Percentiles rank a stretch among this genome's conserved stretches.
Conservation (phyloP, 352 stramenopile species). For the Plasmopara muralis region DNA sequence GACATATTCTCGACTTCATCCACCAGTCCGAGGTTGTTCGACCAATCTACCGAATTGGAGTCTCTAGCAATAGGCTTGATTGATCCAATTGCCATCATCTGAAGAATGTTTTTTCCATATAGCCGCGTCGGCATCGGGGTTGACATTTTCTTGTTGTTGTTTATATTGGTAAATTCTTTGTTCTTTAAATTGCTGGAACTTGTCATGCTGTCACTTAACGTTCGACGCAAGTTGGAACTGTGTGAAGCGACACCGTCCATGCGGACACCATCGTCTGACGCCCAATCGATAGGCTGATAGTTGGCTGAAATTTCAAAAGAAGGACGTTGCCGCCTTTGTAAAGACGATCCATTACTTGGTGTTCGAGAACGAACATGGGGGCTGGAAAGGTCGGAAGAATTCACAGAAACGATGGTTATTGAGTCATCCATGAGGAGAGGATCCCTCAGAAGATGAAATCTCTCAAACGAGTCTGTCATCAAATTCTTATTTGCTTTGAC, state of each 20-base stretch:
- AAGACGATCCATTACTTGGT: neutral
- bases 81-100: constrained; percentile 41
- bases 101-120: constrained; percentile 57
- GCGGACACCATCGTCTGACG: constrained; percentile 21
- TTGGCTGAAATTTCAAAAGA: constrained; percentile 16
- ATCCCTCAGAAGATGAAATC: neutral
- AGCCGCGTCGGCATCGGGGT: constrained; percentile 26
- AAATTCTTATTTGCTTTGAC: too few species aligned
- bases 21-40: constrained; percentile 29
- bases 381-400: neutral
- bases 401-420: constrained; percentile 10
- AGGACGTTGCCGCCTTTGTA: constrained; percentile 10
- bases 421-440: constrained; percentile 5
- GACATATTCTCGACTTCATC: constrained; percentile 41
- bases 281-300: constrained; percentile 25
- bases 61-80: constrained; percentile 29
- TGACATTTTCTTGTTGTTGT: constrained; percentile 4
- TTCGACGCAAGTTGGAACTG: constrained; percentile 7
- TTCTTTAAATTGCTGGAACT: constrained; percentile 3
- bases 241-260: constrained; percentile 8
- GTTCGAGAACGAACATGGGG: neutral
- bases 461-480: too few species aligned
- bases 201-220: constrained; percentile 12
- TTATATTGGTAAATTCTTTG: neutral
- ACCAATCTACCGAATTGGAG: constrained; percentile 59